A percentile compares a stretch with the other conserved stretches of the same genome.
These are phyloP conservation scores for Ustilago bromivora DNA, from an alignment of 1,284 basidiomycete species.

Conservation along the genomic window DNA sequence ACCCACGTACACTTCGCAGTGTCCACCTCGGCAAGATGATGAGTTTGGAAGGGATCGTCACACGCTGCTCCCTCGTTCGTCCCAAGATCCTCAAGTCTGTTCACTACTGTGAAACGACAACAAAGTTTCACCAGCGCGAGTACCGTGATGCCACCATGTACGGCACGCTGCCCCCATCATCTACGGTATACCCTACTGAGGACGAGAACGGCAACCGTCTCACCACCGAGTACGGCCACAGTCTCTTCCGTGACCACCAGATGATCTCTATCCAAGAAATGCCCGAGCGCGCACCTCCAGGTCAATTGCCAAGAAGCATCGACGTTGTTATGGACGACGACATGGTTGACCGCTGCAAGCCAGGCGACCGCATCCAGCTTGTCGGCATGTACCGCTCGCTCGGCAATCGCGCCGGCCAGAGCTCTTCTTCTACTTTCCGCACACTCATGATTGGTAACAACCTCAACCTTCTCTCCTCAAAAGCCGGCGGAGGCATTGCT, in stretches of 20 bases:
- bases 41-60: slow-evolving; percentile 97
- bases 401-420: slow-evolving; percentile 79
- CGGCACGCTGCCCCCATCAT: slow-evolving; percentile 74
- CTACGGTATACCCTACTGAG: slow-evolving; percentile 79
- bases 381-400: slow-evolving; percentile 95
- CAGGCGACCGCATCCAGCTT: slow-evolving; percentile 95
- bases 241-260: slow-evolving; percentile 95
- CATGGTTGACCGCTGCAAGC: slow-evolving; percentile 95
- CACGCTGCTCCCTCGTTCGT: slow-evolving; percentile 93
- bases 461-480: slow-evolving; percentile 94
- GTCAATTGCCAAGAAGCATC: slow-evolving; percentile 93
- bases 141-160: slow-evolving; percentile 95
- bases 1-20: slow-evolving; percentile 89
- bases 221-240: slow-evolving; percentile 92
- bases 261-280: slow-evolving; percentile 98
- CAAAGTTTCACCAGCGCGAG: slow-evolving; percentile 85
- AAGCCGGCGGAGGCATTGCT: slow-evolving; percentile 94
- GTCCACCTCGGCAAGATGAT: slow-evolving; percentile 95
- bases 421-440: slow-evolving; percentile 83
- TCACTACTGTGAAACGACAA: slow-evolving; percentile 90
- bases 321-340: slow-evolving; percentile 98
- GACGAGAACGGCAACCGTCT: slow-evolving; percentile 89
- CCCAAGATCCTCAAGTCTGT: slow-evolving; percentile 98
- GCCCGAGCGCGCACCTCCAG: slow-evolving; percentile 97
- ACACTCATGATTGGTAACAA: slow-evolving; percentile 96